Conservation (phyloP, 1,284 basidiomycete species). For the Megacollybia platyphylla region DNA sequence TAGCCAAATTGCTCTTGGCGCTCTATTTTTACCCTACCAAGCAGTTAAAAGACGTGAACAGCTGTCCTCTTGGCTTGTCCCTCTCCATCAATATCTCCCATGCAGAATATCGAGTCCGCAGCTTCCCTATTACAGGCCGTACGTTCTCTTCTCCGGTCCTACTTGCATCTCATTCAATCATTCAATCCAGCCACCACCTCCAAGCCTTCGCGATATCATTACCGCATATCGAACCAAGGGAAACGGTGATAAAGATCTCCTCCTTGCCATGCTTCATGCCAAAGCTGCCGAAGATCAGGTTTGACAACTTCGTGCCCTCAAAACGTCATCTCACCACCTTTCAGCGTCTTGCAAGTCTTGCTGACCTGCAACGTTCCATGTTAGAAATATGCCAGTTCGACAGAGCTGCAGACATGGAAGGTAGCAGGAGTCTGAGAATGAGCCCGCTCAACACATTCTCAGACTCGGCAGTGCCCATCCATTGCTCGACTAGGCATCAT, state of each 20-base stretch:
- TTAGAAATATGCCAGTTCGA: slow-evolving; percentile 43
- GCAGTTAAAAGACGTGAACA: too few species aligned
- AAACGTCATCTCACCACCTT: slow-evolving; percentile 8
- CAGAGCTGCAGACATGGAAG: not conserved
- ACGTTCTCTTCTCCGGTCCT: too few species aligned
- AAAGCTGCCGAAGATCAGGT: slow-evolving; percentile 86
- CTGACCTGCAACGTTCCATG: slow-evolving; percentile 54
- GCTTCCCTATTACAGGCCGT: too few species aligned
- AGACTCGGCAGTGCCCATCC: not conserved
- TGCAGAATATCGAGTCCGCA: too few species aligned
- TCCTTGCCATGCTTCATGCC: slow-evolving; percentile 78
- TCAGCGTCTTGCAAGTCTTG: slow-evolving; percentile 57
- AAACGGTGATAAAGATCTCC: slow-evolving; percentile 81
- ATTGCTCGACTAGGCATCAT: not conserved
- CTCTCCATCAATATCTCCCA: too few species aligned
- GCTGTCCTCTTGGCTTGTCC: too few species aligned
- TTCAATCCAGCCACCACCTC: slow-evolving; percentile 41
- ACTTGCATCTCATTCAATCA: too few species aligned
- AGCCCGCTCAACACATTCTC: not conserved
- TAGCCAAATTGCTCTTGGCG: too few species aligned
- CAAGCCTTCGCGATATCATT: slow-evolving; percentile 73
- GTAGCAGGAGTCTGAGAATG: not conserved
- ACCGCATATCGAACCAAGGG: slow-evolving; percentile 73
- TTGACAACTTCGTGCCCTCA: slow-evolving; percentile 11
- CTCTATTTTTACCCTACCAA: too few species aligned